Conservation (phyloP, 495 filamentous ascomycete species). For the Penicillium antarcticum region DNA sequence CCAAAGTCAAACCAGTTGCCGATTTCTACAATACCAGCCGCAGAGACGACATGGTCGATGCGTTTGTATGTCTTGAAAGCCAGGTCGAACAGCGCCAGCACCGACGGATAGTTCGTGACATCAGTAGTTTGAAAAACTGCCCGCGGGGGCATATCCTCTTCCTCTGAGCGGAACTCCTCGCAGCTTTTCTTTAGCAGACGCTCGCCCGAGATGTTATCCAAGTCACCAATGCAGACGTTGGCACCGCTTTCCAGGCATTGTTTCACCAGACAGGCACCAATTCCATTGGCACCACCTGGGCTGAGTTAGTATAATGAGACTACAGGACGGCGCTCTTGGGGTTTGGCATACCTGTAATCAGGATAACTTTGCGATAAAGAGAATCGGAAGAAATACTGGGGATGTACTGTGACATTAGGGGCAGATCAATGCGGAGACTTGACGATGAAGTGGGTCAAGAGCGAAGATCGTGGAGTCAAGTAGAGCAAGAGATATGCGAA, state of each 20-base stretch:
- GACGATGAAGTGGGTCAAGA: slow-evolving; percentile 1
- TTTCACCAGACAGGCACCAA: slow-evolving; percentile 50
- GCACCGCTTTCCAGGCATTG: slow-evolving; percentile 44
- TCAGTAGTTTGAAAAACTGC: slow-evolving; percentile 40
- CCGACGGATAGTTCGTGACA: slow-evolving; percentile 44
- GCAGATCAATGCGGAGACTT: neutral
- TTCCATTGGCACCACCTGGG: slow-evolving; percentile 52
- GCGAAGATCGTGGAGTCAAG: slow-evolving; percentile 1
- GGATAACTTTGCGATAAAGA: slow-evolving; percentile 41
- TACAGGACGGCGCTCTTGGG: neutral
- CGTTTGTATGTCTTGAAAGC: slow-evolving; percentile 42
- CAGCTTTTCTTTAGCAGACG: slow-evolving; percentile 19
- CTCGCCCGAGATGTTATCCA: slow-evolving; percentile 31
- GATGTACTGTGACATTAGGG: slow-evolving; percentile 24
- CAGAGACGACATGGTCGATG: slow-evolving; percentile 52
- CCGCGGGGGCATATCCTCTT: slow-evolving; percentile 18
- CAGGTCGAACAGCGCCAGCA: slow-evolving; percentile 42
- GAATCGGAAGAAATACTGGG: slow-evolving; percentile 25
- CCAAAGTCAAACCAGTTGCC: slow-evolving; percentile 46
- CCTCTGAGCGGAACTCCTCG: slow-evolving; percentile 24
- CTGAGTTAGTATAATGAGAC: neutral
- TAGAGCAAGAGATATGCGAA: neutral
- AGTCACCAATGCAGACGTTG: slow-evolving; percentile 44
- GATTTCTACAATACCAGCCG: slow-evolving; percentile 47
- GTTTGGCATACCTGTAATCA: slow-evolving; percentile 43